Conservation (phyloP, 1,139 yeast species). For the Blastobotrys elegans region DNA sequence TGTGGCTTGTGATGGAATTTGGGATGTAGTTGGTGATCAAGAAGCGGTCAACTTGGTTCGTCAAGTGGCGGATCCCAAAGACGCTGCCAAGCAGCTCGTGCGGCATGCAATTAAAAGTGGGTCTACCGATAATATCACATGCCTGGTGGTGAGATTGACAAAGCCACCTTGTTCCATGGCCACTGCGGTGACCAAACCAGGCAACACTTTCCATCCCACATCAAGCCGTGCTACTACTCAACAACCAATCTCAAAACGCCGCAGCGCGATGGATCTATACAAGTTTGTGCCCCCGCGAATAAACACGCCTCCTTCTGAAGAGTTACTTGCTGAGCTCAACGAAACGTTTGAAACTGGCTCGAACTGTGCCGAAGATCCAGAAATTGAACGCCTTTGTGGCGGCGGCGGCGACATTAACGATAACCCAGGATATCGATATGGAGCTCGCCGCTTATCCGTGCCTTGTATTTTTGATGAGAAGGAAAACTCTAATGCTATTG, state of each 20-base stretch:
- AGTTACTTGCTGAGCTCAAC: neutral
- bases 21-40: conserved; percentile 83
- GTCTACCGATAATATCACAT: conserved; percentile 84
- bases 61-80: conserved; percentile 47
- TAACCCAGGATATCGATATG: conserved; percentile 3
- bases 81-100: conserved; percentile 63
- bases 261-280: neutral
- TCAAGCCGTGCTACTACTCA: neutral
- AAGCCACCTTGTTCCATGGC: neutral
- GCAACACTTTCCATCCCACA: neutral
- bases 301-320: conserved; percentile 2
- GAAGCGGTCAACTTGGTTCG: conserved; percentile 65
- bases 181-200: neutral
- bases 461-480: conserved; percentile 10
- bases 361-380: conserved; percentile 3
- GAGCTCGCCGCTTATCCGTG: conserved; percentile 2
- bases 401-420: neutral
- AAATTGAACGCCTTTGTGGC: neutral
- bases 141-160: conserved; percentile 56
- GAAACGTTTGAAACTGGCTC: neutral
- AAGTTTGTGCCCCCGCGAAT: neutral
- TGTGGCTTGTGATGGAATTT: conserved; percentile 87
- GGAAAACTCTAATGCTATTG: conserved; percentile 2
- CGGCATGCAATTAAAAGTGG: conserved; percentile 62
- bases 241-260: neutral